Base-by-base conservation (phyloP, 2,329 filamentous ascomycete genomes). In the Cordyceps cicadae region DNA sequence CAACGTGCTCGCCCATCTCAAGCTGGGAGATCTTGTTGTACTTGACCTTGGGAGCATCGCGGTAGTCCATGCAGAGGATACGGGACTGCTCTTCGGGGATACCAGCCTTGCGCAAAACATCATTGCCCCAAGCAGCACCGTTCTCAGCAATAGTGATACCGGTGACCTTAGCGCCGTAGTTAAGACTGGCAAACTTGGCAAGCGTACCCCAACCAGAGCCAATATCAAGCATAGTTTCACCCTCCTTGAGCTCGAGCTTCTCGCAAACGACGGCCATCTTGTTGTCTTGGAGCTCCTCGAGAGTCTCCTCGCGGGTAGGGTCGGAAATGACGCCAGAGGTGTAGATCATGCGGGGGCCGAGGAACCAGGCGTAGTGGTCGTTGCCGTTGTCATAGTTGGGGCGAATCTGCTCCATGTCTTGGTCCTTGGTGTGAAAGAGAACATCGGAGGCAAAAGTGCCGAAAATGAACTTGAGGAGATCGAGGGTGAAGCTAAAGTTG, bases 1-100 rank as follows among this genome's bases (percentile, higher is more conserved):
- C 94, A 68, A 97, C 94, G 78, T 99, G 94, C 81, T 97, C 94
- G 59, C 91, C 92, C 94, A 97, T 97, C 77, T 99, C 94, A 60
- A 97, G 86, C 75, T 91, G 96, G 68, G 92, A 96, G 71, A 97
- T 97, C 80, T 96, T 96, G 77, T 95, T 86, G 81, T 93, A 97
- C 68, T 88, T 77, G 21, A 90, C 87, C 21, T 89, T 83, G 32
- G 91, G 90, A 66, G 94, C 92, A 71, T 97, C 94, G 70, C 94
- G 91, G 81, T 97, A 99, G 76, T 97, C 94, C 84, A 92, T 90
- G 83, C 94, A 97, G 65, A 96, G 80, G 71, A 97, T 92, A 67
- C 86, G 88, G 79, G 89, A 94, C 80, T 99, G 94, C 68, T 88
- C 85, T 75, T 97, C 91, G 56, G 88, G 76, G 63, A 97, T 85